Percentiles rank a stretch among this genome's conserved stretches.
Evolutionary conservation across 306 rosid species (phyloP).

Genomic region (Ziziphus jujuba): DNA sequence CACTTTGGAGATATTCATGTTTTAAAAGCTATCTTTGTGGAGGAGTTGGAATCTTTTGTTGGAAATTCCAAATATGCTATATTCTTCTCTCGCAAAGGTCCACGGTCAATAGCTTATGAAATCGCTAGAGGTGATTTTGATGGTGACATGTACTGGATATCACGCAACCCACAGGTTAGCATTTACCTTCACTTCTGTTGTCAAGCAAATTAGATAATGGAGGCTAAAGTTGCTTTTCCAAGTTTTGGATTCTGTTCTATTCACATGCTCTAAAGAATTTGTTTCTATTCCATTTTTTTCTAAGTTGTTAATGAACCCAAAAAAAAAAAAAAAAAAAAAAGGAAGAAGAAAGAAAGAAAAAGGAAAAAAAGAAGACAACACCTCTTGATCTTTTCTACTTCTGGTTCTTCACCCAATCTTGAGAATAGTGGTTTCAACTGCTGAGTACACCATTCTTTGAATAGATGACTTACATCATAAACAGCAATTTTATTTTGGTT

Average conservation of each 20-base stretch:
- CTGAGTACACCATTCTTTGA: too few species aligned
- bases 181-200: neutral
- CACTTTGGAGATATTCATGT: constrained; percentile 86
- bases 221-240: neutral
- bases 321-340: too few species aligned
- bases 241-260: neutral
- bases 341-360: too few species aligned
- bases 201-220: neutral
- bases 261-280: neutral
- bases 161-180: constrained; percentile 64
- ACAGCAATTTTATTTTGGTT: neutral
- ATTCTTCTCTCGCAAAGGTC: constrained; percentile 77
- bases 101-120: constrained; percentile 78
- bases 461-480: too few species aligned
- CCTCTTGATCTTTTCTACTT: too few species aligned
- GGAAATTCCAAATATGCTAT: constrained; percentile 74
- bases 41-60: constrained; percentile 44
- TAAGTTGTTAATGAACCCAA: too few species aligned
- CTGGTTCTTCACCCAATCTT: too few species aligned
- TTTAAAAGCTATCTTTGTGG: constrained; percentile 51
- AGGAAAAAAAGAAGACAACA: too few species aligned
- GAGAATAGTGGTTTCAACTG: too few species aligned
- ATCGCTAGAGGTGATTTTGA: constrained; percentile 90
- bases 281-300: neutral
- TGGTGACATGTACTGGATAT: constrained; percentile 86